Evolutionary conservation across 1,284 basidiomycete genomes (phyloP), one percentile per base, ranked within the genome.

Genomic region (Boletellus deceptivus): DNA sequence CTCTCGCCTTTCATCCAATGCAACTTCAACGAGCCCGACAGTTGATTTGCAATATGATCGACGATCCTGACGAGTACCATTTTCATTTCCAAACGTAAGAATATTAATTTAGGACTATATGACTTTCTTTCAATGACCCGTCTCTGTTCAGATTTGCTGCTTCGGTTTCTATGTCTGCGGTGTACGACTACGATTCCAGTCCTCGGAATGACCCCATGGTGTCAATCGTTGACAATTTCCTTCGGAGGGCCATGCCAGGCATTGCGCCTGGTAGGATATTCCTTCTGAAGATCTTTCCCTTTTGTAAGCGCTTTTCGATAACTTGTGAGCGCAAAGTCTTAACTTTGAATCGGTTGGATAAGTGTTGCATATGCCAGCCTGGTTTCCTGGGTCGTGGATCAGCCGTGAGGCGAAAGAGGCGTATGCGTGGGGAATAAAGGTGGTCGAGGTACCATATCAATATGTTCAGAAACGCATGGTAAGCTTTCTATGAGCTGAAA

Each of bases 311-410:
- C 3, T 22, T 18, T 8, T 22, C n/a, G 3, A 4, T 16, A 11
- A 18, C 8, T 16, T 13, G 17, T 3, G 14, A 14, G 13, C 3
- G 3, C 3, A 4, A 3, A 18, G 10, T 4, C 20, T 18, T 24
- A 2, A 25, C 17, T 20, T 20, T 9, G 36, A 10, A 39, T 17
- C 36, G 3, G 17, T 10, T 37, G 18, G 18, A 4, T 51, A 46
- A 57, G 59, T 60, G n/a, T 27, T 60, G 2, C 42, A 41, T 22
- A 40, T 62, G 3, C 59, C 59, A 3, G 46, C 50, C 25, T 60
- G 59, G 59, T n/a, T 60, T 18, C 55, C 60, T 4, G 53, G 55
- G 0, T 57, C 58, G 6, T 46, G 31, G 27, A 24, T 55, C 3
- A 58, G 50, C 24, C 37, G 36, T 13, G 40, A 49, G 40, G 22